Percentiles rank a stretch among this genome's conserved stretches.
These are phyloP conservation scores for Claviceps sp. DNA, from an alignment of 2,329 filamentous ascomycete species.

Conservation along the genomic window DNA sequence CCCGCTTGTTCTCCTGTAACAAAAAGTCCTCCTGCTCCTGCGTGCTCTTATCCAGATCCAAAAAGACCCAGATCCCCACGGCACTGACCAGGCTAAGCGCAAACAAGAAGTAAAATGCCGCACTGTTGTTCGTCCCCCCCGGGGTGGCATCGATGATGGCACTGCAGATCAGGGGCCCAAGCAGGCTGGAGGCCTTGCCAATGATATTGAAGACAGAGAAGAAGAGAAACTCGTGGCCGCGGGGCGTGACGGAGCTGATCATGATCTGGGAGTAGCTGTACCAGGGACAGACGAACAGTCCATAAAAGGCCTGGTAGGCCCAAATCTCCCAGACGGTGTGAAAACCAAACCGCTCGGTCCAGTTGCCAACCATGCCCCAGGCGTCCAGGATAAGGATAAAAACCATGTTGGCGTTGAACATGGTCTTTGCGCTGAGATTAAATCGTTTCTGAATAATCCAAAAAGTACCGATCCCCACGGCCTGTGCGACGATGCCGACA, in stretches of 20 bases:
- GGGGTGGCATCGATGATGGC: constrained; percentile 53
- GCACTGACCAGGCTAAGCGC: constrained; percentile 43
- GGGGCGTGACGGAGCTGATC: constrained; percentile 55
- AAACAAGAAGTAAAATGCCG: constrained; percentile 55
- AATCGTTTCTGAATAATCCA: constrained; percentile 49
- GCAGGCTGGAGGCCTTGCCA: constrained; percentile 54
- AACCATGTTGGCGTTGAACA: constrained; percentile 53
- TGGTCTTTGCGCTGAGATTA: constrained; percentile 47
- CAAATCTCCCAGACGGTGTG: constrained; percentile 32
- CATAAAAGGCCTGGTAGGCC: constrained; percentile 42
- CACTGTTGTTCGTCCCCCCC: constrained; percentile 39
- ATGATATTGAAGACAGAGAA: constrained; percentile 57
- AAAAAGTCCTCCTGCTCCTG: constrained; percentile 45
- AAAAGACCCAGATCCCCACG: constrained; percentile 35
- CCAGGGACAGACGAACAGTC: constrained; percentile 55
- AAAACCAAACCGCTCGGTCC: constrained; percentile 30
- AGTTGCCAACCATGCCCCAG: constrained; percentile 34
- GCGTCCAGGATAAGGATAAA: constrained; percentile 45
- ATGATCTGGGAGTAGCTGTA: constrained; percentile 59
- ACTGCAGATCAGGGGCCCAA: constrained; percentile 53
- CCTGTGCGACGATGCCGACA: constrained; percentile 51
- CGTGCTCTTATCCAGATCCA: constrained; percentile 48
- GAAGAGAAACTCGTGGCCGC: constrained; percentile 57
- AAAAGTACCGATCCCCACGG: constrained; percentile 46
- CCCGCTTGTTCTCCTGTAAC: constrained; percentile 16